A percentile compares a stretch with the other conserved stretches of the same genome.
Evolutionary conservation across 75 land plant species (phyloP).

Genomic region (Cryptomeria japonica): DNA sequence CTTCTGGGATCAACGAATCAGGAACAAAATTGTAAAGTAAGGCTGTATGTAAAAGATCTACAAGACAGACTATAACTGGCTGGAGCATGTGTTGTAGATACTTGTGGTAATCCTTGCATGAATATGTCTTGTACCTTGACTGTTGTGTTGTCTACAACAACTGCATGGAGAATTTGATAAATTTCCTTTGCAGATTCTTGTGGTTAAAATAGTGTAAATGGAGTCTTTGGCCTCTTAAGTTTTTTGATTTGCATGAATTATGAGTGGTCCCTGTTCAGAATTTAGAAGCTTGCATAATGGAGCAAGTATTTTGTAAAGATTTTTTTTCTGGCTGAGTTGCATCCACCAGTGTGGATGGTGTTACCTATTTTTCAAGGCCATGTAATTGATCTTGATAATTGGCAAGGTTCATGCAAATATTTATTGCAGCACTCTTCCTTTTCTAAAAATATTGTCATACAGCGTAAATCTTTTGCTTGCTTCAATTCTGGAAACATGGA

Average conservation of each 20-base stretch:
- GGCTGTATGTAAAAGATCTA: constrained; percentile 5
- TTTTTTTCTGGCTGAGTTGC: not conserved
- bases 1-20: not conserved
- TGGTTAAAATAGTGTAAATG: constrained; percentile 4
- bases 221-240: not conserved
- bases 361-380: not conserved
- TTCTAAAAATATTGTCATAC: not conserved
- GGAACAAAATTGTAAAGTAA: not conserved
- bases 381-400: not conserved
- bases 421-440: not conserved
- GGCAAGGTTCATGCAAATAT: not conserved
- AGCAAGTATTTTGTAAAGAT: constrained; percentile 5
- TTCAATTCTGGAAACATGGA: not conserved
- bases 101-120: not conserved
- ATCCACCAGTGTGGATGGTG: not conserved
- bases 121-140: not conserved
- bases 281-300: constrained; percentile 6
- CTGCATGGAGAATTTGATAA: not conserved
- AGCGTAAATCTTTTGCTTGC: not conserved
- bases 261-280: not conserved
- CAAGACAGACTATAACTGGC: not conserved
- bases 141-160: not conserved
- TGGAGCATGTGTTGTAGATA: not conserved
- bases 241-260: not conserved
- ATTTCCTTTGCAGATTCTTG: constrained; percentile 6